Conservation (phyloP, 192 early-diverging fungal species). For the Backusella tuberculispora region DNA sequence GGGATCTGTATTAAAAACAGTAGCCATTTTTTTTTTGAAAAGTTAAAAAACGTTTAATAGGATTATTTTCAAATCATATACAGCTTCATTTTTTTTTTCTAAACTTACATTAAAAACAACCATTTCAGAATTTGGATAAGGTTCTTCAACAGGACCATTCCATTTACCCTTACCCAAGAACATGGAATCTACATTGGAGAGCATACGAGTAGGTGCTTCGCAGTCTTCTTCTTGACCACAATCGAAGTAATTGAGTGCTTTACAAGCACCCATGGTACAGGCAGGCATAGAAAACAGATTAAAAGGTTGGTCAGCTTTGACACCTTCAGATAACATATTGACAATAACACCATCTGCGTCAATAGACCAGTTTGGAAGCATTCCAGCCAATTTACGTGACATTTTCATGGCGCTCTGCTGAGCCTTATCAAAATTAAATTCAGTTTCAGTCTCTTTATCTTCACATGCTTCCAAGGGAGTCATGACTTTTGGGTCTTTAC, state of each 20-base stretch:
- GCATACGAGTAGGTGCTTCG: not conserved
- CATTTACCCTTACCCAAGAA: not conserved
- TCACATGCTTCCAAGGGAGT: conserved; percentile 1
- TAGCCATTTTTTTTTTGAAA: no score
- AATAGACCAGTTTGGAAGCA: conserved; percentile 19
- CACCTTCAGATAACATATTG: not conserved
- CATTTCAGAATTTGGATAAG: not conserved
- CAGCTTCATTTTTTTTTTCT: not conserved
- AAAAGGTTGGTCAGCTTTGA: conserved; percentile 4
- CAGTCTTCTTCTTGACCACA: not conserved
- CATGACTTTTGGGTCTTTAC: not conserved
- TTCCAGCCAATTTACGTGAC: conserved; percentile 9
- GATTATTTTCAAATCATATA: not conserved
- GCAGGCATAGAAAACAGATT: conserved; percentile 15
- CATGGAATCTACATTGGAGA: conserved; percentile 1
- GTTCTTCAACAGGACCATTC: not conserved
- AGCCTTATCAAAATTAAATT: not conserved
- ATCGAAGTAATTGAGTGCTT: conserved; percentile 1
- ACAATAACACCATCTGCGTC: not conserved
- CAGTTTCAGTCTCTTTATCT: not conserved
- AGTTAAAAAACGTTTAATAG: no score
- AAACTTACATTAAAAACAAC: conserved; percentile 15
- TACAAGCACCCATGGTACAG: not conserved
- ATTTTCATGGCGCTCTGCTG: not conserved
- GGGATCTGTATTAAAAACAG: not conserved